Conservation (phyloP, 2,329 filamentous ascomycete species). For the Lachnellula suecica region DNA sequence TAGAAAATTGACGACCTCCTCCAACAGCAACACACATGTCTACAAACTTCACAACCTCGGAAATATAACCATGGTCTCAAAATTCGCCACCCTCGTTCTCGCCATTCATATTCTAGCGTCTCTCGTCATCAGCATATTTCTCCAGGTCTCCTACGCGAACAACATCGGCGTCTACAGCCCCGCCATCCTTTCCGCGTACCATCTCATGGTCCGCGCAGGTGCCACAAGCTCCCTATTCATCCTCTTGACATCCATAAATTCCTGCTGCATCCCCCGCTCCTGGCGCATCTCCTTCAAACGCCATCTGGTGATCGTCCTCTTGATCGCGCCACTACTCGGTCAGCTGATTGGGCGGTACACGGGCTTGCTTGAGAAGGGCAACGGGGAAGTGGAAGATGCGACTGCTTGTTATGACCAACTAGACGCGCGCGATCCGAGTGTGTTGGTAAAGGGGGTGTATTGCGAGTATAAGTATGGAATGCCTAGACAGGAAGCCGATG, state of each 20-base stretch:
- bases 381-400: background rate
- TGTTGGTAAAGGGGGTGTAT: background rate
- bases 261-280: background rate
- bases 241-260: background rate
- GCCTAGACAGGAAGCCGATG: background rate
- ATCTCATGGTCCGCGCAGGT: background rate
- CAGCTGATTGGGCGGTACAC: background rate
- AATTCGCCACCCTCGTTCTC: conserved; percentile 9
- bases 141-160: background rate
- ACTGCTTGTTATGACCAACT: conserved; percentile 5
- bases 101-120: background rate
- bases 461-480: conserved; percentile 2
- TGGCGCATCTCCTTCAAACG: background rate
- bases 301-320: background rate
- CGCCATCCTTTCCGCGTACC: background rate
- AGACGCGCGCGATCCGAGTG: background rate
- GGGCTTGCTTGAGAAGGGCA: background rate
- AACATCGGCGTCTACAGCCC: background rate
- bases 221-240: background rate
- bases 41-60: background rate
- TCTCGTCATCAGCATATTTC: background rate
- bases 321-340: background rate
- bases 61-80: background rate
- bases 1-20: background rate
- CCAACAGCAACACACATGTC: background rate